Percentiles rank a stretch among this genome's conserved stretches.
phyloP scores from a whole-genome alignment of 129 eudicot genomes.

The sunflower (Helianthus annuus) region DNA sequence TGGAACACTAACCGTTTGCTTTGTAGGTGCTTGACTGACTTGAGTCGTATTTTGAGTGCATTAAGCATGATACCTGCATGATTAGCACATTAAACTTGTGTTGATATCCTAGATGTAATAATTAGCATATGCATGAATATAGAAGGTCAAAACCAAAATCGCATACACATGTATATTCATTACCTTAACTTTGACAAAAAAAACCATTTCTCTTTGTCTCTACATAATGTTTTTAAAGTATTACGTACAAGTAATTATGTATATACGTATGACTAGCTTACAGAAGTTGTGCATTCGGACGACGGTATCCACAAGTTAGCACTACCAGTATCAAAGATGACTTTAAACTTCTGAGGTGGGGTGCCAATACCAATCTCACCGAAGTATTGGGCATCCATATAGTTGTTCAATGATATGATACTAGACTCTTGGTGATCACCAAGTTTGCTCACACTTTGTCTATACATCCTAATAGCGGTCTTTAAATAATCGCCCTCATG shows the following conservation, averaged over 20 bases:
- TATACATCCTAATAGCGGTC: conserved; percentile 32
- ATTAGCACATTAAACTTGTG: not conserved
- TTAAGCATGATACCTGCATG: conserved; percentile 46
- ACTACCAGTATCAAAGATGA: conserved; percentile 65
- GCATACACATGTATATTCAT: not conserved
- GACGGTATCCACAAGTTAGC: conserved; percentile 40
- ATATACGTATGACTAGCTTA: conserved; percentile 27
- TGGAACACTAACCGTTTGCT: conserved; percentile 41
- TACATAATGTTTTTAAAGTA: not conserved
- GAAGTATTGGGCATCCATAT: conserved; percentile 31
- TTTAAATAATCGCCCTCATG: conserved; percentile 31
- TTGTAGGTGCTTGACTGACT: conserved; percentile 48
- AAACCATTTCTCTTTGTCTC: not conserved
- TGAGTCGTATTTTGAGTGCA: conserved; percentile 55
- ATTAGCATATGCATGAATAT: not conserved
- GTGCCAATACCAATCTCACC: conserved; percentile 44
- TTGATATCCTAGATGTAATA: not conserved
- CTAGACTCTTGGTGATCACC: conserved; percentile 37
- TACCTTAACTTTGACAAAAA: not conserved
- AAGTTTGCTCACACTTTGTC: conserved; percentile 11
- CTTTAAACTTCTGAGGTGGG: conserved; percentile 59
- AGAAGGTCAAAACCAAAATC: not conserved
- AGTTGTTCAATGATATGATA: conserved; percentile 46
- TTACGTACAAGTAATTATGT: not conserved
- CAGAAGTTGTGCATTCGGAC: conserved; percentile 52